Evolutionary conservation across 345 rosid species (phyloP), one percentile per base, ranked within the genome.

Genomic region (Eucalyptus sp.): DNA sequence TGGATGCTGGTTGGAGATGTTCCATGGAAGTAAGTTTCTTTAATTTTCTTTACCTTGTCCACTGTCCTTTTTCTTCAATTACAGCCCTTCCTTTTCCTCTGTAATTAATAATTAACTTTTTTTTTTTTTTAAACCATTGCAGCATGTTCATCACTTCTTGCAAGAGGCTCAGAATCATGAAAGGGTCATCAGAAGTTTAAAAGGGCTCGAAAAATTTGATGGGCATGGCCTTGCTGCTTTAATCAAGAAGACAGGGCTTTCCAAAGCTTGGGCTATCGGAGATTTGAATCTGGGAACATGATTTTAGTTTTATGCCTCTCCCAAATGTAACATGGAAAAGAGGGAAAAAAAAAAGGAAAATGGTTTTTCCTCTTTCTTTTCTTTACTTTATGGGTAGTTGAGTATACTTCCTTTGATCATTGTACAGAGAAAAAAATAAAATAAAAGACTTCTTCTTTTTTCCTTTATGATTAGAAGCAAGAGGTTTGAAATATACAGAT

Each of bases 1-100:
- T 96, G 96, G 99, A 96, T 96, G 99, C 92, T 96, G 16, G 96
- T 95, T 13, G 98, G 99, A 88, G 98, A 96, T 93, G 99, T 95
- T 88, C 99, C 98, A 1, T 96, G 97, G 99, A 93, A 93, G 94
- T 94, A 90, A 91, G 95, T 89, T 90, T 48, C 24, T 71, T 37
- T 56, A 12, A 68, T 48, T 62, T 64, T 68, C 33, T 71, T 37
- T 8, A 41, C 48, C 29, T 41, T 76, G 0, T 43, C 84, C 48
- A 76, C 1, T 76, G 48, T 76, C 48, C 16, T 20, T 41, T 76
- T 41, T 76, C 48, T 41, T 76, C 84, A 11, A 76, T 76, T 76
- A 20, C 48, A 4, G 13, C 15, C 83, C 83, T 76, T 41, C 24
- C 48, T 76, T 76, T 37, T 43, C 10, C 44, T 37, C 17, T 37